phyloP scores from a whole-genome alignment of 352 stramenopile species.

The Thalassiosira hispida region DNA sequence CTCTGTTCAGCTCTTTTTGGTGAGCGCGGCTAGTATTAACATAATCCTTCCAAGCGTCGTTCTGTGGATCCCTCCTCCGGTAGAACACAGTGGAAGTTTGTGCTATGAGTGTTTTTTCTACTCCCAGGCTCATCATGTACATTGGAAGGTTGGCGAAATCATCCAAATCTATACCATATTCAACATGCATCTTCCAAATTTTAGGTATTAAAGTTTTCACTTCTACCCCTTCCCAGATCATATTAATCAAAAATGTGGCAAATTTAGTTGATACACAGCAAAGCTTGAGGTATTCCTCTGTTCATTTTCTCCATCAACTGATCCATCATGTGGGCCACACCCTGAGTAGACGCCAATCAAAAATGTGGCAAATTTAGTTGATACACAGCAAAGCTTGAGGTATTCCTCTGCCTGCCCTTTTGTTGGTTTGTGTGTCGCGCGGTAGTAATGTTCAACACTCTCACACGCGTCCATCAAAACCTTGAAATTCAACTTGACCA shows the following conservation, averaged over 20 bases:
- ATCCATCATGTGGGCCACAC: too few species aligned
- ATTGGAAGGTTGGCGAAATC: constrained; percentile 3
- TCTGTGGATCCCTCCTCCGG: background rate
- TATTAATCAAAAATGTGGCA: background rate
- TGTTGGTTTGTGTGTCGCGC: too few species aligned
- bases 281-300: too few species aligned
- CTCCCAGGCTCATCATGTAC: constrained; percentile 10
- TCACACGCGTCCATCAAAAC: too few species aligned
- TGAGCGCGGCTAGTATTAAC: too few species aligned
- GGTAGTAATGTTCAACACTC: too few species aligned
- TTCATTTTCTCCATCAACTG: background rate
- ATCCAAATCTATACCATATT: constrained; percentile 3
- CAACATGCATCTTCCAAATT: background rate
- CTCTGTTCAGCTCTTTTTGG: too few species aligned
- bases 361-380: background rate
- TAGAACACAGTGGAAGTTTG: constrained; percentile 7
- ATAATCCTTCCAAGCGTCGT: background rate
- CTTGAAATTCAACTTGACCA: background rate
- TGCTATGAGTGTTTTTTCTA: constrained; percentile 20
- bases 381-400: background rate
- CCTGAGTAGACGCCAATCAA: too few species aligned
- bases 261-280: background rate
- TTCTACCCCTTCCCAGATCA: too few species aligned
- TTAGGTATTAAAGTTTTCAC: background rate
- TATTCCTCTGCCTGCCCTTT: too few species aligned